Evolutionary conservation across 257 asterid genomes (phyloP).

Genomic region (Leonotis leonurus): DNA sequence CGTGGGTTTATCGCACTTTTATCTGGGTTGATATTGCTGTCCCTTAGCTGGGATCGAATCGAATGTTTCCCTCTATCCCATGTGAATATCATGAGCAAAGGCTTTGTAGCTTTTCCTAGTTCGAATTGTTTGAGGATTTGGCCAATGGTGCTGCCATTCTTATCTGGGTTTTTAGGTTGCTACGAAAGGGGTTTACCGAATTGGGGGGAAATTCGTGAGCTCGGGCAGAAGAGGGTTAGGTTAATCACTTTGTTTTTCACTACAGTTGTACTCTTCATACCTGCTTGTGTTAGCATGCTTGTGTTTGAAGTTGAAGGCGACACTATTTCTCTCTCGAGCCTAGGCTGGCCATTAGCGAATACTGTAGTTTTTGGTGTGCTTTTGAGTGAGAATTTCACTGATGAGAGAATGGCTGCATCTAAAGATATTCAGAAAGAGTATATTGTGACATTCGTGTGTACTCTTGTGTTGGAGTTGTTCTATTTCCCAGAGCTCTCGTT

Average conservation of each 20-base stretch:
- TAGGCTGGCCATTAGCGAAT: constrained; percentile 83
- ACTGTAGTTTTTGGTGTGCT: constrained; percentile 90
- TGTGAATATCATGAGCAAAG: constrained; percentile 43
- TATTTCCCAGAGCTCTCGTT: constrained; percentile 77
- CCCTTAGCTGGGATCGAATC: constrained; percentile 87
- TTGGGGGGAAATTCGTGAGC: constrained; percentile 54
- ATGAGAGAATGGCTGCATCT: constrained; percentile 46
- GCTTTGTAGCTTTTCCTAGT: constrained; percentile 46
- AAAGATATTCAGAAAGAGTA: constrained; percentile 67
- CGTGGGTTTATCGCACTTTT: constrained; percentile 63
- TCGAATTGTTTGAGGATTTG: constrained; percentile 64
- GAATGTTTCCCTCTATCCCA: constrained; percentile 82
- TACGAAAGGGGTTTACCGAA: constrained; percentile 57
- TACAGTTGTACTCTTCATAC: constrained; percentile 53
- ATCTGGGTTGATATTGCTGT: constrained; percentile 54
- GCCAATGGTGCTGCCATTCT: constrained; percentile 87
- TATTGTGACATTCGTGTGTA: constrained; percentile 60
- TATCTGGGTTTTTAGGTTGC: constrained; percentile 74
- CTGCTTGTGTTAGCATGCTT: constrained; percentile 75
- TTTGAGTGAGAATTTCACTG: constrained; percentile 72
- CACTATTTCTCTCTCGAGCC: constrained; percentile 44
- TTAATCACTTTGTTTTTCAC: constrained; percentile 67
- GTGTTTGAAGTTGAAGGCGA: constrained; percentile 82
- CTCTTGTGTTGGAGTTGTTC: constrained; percentile 70
- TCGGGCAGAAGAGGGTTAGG: constrained; percentile 59